phyloP scores from a whole-genome alignment of 345 rosid genomes.

The Barbarea vulgaris region DNA sequence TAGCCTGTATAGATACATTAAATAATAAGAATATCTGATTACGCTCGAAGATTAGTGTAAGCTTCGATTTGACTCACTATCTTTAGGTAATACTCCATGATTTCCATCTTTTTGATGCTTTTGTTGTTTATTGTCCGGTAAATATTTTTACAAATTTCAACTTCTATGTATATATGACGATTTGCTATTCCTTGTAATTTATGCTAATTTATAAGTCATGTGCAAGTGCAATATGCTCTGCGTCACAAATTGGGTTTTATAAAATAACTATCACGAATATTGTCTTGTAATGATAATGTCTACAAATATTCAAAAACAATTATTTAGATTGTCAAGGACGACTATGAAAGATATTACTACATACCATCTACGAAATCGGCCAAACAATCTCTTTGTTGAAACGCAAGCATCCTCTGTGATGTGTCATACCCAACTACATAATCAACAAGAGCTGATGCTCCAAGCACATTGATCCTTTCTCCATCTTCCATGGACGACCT shows the following conservation, averaged over 20 bases:
- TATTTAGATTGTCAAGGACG: neutral
- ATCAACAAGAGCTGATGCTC: slow-evolving; percentile 41
- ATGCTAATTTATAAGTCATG: neutral
- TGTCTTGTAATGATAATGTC: neutral
- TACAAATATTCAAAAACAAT: neutral
- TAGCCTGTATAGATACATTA: no score
- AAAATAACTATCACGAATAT: neutral
- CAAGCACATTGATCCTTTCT: slow-evolving; percentile 32
- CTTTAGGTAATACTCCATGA: no score
- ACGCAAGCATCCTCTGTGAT: slow-evolving; percentile 26
- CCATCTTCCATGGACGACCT: slow-evolving; percentile 28
- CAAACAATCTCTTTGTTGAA: slow-evolving; percentile 40
- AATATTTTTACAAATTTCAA: neutral
- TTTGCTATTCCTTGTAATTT: neutral
- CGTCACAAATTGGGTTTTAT: neutral
- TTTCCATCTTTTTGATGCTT: no score
- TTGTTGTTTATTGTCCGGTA: neutral
- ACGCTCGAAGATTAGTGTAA: no score
- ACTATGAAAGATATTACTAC: neutral
- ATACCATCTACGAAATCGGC: slow-evolving; percentile 41
- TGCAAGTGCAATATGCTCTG: neutral
- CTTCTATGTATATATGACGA: neutral
- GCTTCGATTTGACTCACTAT: no score
- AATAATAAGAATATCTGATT: no score
- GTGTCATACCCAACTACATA: slow-evolving; percentile 37